Evolutionary conservation across 192 early-diverging fungal genomes (phyloP).

Genomic region (Dissophora ornata): DNA sequence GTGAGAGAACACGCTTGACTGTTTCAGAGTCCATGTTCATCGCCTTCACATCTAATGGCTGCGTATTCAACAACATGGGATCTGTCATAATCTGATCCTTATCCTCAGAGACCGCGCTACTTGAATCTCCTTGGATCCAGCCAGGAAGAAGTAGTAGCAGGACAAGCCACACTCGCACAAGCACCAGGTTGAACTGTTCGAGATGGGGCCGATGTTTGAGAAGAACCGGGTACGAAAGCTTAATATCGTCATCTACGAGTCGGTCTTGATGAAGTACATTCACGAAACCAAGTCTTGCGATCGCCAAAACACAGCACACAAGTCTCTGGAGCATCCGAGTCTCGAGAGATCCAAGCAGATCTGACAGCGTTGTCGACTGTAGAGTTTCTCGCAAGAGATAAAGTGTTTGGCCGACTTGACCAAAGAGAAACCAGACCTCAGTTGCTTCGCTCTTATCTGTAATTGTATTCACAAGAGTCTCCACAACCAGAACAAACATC

Average conservation of each 20-base stretch:
- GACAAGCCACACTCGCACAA: constrained; percentile 37
- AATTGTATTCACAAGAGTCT: constrained; percentile 41
- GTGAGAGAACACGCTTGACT: constrained; percentile 3
- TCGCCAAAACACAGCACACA: constrained; percentile 30
- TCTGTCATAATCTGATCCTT: not conserved
- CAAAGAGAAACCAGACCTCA: constrained; percentile 53
- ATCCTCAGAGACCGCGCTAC: not conserved
- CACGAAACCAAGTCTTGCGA: constrained; percentile 39
- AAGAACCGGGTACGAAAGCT: constrained; percentile 39
- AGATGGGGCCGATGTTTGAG: constrained; percentile 46
- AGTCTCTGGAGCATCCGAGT: constrained; percentile 22
- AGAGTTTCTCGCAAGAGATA: constrained; percentile 30
- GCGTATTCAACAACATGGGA: not conserved
- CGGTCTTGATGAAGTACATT: constrained; percentile 49
- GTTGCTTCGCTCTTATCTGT: constrained; percentile 50
- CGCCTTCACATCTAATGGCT: constrained; percentile 12
- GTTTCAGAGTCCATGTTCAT: constrained; percentile 36
- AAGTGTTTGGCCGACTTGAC: constrained; percentile 22
- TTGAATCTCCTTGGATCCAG: constrained; percentile 26
- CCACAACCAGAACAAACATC: constrained; percentile 47
- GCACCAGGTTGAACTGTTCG: constrained; percentile 41
- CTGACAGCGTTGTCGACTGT: constrained; percentile 15
- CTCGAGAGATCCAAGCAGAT: constrained; percentile 13
- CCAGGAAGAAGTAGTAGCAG: constrained; percentile 36
- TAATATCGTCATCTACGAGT: constrained; percentile 51